Conservation (phyloP, 441 rosid species). For the Cnidoscolus chayamansa region DNA sequence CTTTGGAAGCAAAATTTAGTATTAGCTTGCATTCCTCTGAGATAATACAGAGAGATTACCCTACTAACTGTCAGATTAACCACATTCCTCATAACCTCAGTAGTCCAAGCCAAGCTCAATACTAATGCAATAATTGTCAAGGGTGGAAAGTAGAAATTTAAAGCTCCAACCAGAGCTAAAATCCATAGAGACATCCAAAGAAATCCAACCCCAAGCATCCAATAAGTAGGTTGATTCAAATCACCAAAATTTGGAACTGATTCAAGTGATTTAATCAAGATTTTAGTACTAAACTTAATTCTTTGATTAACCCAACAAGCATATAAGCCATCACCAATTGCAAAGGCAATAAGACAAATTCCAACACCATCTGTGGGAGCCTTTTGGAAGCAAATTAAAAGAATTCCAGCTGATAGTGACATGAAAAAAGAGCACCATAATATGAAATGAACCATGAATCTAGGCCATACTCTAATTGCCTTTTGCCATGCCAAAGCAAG, state of each 20-base stretch:
- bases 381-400: conserved; percentile 82
- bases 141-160: conserved; percentile 56
- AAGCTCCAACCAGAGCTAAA: conserved; percentile 75
- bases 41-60: conserved; percentile 72
- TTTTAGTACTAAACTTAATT: conserved; percentile 53
- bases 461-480: conserved; percentile 69
- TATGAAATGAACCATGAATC: conserved; percentile 75
- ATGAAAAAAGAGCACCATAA: conserved; percentile 68
- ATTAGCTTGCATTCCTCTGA: conserved; percentile 85
- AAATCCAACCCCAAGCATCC: conserved; percentile 78
- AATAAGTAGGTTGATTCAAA: conserved; percentile 69
- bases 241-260: conserved; percentile 70
- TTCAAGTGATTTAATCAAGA: conserved; percentile 60
- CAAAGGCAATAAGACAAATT: conserved; percentile 66
- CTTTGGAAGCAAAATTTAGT: conserved; percentile 79
- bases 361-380: conserved; percentile 79
- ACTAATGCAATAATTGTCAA: conserved; percentile 50
- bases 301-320: conserved; percentile 82
- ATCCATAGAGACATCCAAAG: conserved; percentile 95
- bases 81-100: conserved; percentile 93
- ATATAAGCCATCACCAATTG: conserved; percentile 81
- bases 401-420: conserved; percentile 80
- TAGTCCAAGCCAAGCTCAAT: conserved; percentile 69
- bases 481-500: conserved; percentile 89
- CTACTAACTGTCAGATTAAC: conserved; percentile 79